phyloP scores from a whole-genome alignment of 202 grass and related monocot genomes.

The Setaria viridis region DNA sequence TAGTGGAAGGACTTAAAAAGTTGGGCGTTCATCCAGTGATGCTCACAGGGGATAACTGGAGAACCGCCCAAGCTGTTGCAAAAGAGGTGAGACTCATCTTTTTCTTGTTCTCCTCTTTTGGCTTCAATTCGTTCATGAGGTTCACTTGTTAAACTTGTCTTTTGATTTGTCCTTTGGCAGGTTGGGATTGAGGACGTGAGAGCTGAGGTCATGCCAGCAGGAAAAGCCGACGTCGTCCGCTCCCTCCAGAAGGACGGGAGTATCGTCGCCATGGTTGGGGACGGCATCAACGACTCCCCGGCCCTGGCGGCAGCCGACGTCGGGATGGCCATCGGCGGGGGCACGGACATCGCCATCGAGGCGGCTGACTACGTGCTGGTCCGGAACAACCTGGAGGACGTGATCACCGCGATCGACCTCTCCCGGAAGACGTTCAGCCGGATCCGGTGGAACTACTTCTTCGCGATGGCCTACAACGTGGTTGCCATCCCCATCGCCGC shows the following conservation, averaged over 20 bases:
- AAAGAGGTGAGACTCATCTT: slow-evolving; percentile 65
- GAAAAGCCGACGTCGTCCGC: slow-evolving; percentile 78
- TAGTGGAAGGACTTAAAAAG: slow-evolving; percentile 89
- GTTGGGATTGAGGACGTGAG: slow-evolving; percentile 89
- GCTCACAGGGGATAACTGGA: slow-evolving; percentile 94
- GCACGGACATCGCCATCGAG: slow-evolving; percentile 93
- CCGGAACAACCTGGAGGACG: slow-evolving; percentile 92
- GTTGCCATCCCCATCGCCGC: slow-evolving; percentile 86
- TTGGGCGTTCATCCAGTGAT: slow-evolving; percentile 94
- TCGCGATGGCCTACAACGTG: slow-evolving; percentile 91
- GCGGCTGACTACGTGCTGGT: slow-evolving; percentile 96
- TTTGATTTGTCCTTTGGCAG: slow-evolving; percentile 44
- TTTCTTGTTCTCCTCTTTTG: background rate
- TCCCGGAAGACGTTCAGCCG: slow-evolving; percentile 94
- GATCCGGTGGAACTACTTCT: slow-evolving; percentile 98
- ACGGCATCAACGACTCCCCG: slow-evolving; percentile 97
- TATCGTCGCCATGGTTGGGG: slow-evolving; percentile 89
- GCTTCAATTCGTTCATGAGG: background rate
- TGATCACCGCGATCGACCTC: slow-evolving; percentile 94
- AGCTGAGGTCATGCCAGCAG: slow-evolving; percentile 88
- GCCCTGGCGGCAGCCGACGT: slow-evolving; percentile 84
- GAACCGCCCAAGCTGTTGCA: slow-evolving; percentile 88
- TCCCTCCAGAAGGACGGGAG: slow-evolving; percentile 83
- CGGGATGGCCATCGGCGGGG: slow-evolving; percentile 91
- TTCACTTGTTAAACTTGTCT: background rate